phyloP scores from a whole-genome alignment of 2,329 filamentous ascomycete species.

The Nigrograna mackinnonii region DNA sequence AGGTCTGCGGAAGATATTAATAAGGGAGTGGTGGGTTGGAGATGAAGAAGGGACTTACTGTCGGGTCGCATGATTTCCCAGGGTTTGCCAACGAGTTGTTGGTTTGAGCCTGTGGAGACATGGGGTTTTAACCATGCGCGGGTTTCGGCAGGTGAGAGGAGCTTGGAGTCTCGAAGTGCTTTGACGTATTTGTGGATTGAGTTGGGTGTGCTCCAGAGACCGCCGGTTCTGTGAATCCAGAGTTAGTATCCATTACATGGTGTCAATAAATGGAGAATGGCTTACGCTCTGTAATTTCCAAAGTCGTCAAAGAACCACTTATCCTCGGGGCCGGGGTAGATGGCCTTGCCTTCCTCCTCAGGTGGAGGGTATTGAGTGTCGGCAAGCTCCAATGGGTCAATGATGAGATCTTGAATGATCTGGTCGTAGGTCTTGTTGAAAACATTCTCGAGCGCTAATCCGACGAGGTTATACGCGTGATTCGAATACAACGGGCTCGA shows the following conservation, averaged over 20 bases:
- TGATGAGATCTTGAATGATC: slow-evolving; percentile 23
- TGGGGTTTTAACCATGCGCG: slow-evolving; percentile 27
- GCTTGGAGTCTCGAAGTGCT: slow-evolving; percentile 16
- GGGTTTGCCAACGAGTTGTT: slow-evolving; percentile 26
- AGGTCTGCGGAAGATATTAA: too few species aligned
- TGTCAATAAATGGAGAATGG: too few species aligned
- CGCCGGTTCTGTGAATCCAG: slow-evolving; percentile 28
- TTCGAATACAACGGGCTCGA: slow-evolving; percentile 5
- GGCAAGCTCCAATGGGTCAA: slow-evolving; percentile 18
- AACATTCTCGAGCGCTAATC: slow-evolving; percentile 20
- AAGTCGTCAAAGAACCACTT: slow-evolving; percentile 24
- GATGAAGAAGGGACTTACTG: not conserved
- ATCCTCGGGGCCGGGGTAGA: slow-evolving; percentile 19
- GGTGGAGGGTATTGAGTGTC: slow-evolving; percentile 18
- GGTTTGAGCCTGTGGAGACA: slow-evolving; percentile 16
- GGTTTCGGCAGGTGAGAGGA: slow-evolving; percentile 17
- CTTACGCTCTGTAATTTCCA: slow-evolving; percentile 25
- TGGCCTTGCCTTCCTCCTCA: slow-evolving; percentile 9
- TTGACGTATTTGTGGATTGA: slow-evolving; percentile 22
- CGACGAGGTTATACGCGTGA: slow-evolving; percentile 3
- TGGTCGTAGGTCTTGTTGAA: slow-evolving; percentile 21
- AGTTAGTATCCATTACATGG: too few species aligned
- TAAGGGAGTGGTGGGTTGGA: too few species aligned
- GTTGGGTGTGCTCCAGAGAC: slow-evolving; percentile 28
- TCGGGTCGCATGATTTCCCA: slow-evolving; percentile 26